phyloP scores from a whole-genome alignment of 163 green algal genomes.

The Botryococcus braunii region DNA sequence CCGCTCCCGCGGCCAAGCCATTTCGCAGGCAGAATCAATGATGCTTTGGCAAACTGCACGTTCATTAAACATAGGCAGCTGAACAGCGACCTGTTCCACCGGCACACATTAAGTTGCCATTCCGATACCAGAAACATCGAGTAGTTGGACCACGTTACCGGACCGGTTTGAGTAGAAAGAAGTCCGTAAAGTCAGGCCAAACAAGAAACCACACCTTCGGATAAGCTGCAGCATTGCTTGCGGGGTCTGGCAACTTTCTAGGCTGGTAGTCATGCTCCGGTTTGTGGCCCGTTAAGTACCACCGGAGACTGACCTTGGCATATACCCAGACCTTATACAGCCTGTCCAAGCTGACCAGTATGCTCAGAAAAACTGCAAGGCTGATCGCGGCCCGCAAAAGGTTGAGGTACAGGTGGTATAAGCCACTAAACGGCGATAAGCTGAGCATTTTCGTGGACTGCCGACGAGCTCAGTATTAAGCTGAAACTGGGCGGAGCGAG shows the following conservation, averaged over 20 bases:
- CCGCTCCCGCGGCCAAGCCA: constrained; percentile 62
- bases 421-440: too few species aligned
- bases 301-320: neutral
- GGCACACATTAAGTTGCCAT: too few species aligned
- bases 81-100: constrained; percentile 69
- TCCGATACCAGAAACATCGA: too few species aligned
- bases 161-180: neutral
- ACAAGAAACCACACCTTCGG: constrained; percentile 29
- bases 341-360: constrained; percentile 59
- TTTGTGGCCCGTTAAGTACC: constrained; percentile 13
- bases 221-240: constrained; percentile 21
- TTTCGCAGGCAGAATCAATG: constrained; percentile 59
- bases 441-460: too few species aligned
- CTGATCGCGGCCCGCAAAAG: constrained; percentile 33
- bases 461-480: too few species aligned
- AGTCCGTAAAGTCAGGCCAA: neutral
- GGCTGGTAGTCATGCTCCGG: constrained; percentile 21
- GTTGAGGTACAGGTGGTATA: constrained; percentile 44
- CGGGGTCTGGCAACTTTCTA: constrained; percentile 19
- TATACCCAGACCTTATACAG: constrained; percentile 54
- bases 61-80: constrained; percentile 90
- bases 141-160: neutral
- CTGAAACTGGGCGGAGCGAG: too few species aligned
- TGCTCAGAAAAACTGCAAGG: constrained; percentile 37
- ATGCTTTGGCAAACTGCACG: constrained; percentile 59